Conservation (phyloP, 2,329 filamentous ascomycete species). For the Fragosphaeria purpurea region DNA sequence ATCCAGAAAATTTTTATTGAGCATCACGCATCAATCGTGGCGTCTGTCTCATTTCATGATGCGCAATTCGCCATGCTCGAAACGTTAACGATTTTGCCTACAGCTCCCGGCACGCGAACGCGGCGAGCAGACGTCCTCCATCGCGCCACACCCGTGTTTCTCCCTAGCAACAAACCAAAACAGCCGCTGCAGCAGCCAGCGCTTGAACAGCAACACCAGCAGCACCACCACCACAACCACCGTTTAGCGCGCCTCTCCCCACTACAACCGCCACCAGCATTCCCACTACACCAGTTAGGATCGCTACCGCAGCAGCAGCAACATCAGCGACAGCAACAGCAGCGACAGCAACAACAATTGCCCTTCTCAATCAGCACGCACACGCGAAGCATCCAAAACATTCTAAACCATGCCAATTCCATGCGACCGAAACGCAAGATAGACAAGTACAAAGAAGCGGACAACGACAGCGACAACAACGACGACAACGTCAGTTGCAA, state of each 20-base stretch:
- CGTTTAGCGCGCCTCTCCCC: not conserved
- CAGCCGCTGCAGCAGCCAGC: constrained; percentile 10
- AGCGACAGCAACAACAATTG: not conserved
- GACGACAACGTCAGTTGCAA: not conserved
- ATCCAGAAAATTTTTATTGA: too few relatives aligned
- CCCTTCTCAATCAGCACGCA: constrained; percentile 6
- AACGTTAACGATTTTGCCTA: constrained; percentile 13
- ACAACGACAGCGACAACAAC: not conserved
- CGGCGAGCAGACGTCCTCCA: constrained; percentile 13
- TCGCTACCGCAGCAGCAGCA: not conserved
- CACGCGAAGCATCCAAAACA: constrained; percentile 11
- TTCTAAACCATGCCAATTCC: constrained; percentile 10
- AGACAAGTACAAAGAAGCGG: not conserved
- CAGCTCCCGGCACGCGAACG: constrained; percentile 16
- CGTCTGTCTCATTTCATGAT: constrained; percentile 1
- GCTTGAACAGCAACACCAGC: constrained; percentile 5
- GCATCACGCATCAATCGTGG: not conserved
- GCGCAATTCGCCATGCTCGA: constrained; percentile 12
- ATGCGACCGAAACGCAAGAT: constrained; percentile 12
- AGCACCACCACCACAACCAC: constrained; percentile 5
- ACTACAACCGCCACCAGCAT: not conserved
- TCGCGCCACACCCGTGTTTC: constrained; percentile 10
- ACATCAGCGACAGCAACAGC: not conserved
- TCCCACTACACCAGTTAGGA: constrained; percentile 1
- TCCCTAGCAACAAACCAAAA: constrained; percentile 5